Base-by-base conservation (phyloP, 805 yeast genomes). In the Starmerella ratchasimensis region DNA sequence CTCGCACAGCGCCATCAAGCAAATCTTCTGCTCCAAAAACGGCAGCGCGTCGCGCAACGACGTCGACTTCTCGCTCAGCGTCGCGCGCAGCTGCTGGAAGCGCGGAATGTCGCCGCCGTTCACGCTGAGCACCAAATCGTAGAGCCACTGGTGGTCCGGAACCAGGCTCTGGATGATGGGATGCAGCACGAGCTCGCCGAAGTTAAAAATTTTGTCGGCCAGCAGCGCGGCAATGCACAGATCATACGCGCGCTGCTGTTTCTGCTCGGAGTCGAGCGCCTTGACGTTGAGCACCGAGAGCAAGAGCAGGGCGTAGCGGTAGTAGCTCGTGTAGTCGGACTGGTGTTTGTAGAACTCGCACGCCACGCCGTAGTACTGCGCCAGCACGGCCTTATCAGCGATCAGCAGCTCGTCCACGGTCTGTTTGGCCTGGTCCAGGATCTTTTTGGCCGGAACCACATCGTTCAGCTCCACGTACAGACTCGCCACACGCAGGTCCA, bases 161-260 rank as follows among this genome's bases (percentile, higher is more conserved):
- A 17, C 16, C 21, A 14, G 24, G 6, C 24, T 58, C 29, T 63
- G 55, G 58, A 84, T 69, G 33, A 88, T 74, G 31, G 90, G 94
- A 59, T 88, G 97, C 57, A 84, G 74, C 43, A 90, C 69, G 45
- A 90, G 70, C 61, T 90, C 98, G 36, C 97, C 97, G 59, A 90
- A 90, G 62, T 88, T 90, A 65, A 83, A 90, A 50, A 88, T 81
- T 52, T 72, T 76, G 54, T 84, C 94, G 34, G 96, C 97, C 50
- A 88, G 67, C 42, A 90, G 63, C 0, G 96, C 97, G 23, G 94
- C 76, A 32, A 83, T 67, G 42, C 88, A 70, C 48, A 88, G 70
- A 48, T 88, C 93, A 51, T 75, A 74, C 2, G 82, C 80, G 36
- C 76, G 58, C 39, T 62, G 63, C 48, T 67, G 68, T 48, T 61